These are phyloP conservation scores for Wickerhamiella occidentalis DNA, from an alignment of 805 yeast species.

Conservation along the genomic window DNA sequence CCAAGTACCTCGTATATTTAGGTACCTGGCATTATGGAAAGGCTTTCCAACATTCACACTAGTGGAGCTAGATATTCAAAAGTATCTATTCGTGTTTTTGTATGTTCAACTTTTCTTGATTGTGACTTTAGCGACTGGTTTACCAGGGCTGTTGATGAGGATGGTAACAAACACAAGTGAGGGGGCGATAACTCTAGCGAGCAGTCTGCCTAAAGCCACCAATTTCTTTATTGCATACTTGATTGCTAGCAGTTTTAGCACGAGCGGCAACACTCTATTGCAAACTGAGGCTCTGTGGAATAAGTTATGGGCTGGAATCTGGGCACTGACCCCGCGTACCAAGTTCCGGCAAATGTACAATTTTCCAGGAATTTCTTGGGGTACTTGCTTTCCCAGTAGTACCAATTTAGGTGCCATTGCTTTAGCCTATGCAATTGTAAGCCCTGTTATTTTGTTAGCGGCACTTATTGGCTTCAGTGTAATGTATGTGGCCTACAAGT, in stretches of 20 bases:
- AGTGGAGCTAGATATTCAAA: slow-evolving; percentile 58
- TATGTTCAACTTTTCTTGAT: slow-evolving; percentile 77
- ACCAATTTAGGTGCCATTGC: slow-evolving; percentile 72
- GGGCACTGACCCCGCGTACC: slow-evolving; percentile 52
- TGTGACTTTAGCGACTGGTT: slow-evolving; percentile 72
- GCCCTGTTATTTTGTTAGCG: slow-evolving; percentile 63
- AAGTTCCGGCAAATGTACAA: slow-evolving; percentile 35
- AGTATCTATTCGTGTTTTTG: slow-evolving; percentile 64
- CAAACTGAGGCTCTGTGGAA: slow-evolving; percentile 43
- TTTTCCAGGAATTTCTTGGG: slow-evolving; percentile 53
- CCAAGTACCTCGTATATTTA: slow-evolving; percentile 45
- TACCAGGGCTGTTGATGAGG: slow-evolving; percentile 36
- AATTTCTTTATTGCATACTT: slow-evolving; percentile 74
- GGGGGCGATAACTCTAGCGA: slow-evolving; percentile 47
- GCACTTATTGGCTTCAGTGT: slow-evolving; percentile 45
- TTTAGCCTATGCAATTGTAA: slow-evolving; percentile 60
- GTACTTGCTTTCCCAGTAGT: slow-evolving; percentile 61
- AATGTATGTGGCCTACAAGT: slow-evolving; percentile 55
- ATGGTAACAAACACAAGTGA: slow-evolving; percentile 21
- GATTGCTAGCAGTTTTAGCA: slow-evolving; percentile 60
- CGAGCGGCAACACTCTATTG: slow-evolving; percentile 59
- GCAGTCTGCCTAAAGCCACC: slow-evolving; percentile 73
- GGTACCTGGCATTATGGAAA: slow-evolving; percentile 41
- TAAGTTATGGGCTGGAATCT: slow-evolving; percentile 29
- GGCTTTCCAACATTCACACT: slow-evolving; percentile 51